phyloP scores from a whole-genome alignment of 768 basidiomycete genomes.

The Sistotremastrum niveocremeum region DNA sequence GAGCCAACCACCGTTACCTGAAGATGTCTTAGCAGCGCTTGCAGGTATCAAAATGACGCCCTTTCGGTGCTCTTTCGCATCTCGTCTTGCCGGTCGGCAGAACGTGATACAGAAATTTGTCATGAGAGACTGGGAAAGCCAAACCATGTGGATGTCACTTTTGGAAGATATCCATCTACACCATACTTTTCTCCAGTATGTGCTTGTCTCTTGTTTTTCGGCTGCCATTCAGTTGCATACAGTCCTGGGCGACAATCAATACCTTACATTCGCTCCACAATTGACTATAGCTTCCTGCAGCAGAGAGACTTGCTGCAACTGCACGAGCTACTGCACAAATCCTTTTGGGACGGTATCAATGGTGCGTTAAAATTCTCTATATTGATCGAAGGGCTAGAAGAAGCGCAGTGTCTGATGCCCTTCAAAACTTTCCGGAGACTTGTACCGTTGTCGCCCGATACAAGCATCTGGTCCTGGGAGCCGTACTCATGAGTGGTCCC shows the following conservation, averaged over 20 bases:
- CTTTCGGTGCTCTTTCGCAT: constrained; percentile 51
- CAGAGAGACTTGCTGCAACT: constrained; percentile 50
- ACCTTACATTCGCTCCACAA: constrained; percentile 32
- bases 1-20: constrained; percentile 2
- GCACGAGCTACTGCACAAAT: constrained; percentile 51
- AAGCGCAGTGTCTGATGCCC: constrained; percentile 48
- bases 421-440: constrained; percentile 53
- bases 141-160: constrained; percentile 59
- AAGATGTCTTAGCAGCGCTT: constrained; percentile 35
- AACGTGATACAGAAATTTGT: constrained; percentile 26
- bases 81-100: constrained; percentile 38
- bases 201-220: constrained; percentile 2
- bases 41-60: constrained; percentile 46
- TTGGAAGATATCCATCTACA: constrained; percentile 63
- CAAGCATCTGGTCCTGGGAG: constrained; percentile 57
- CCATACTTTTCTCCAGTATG: constrained; percentile 47
- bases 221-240: background rate
- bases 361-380: constrained; percentile 25
- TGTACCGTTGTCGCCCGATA: constrained; percentile 69
- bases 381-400: background rate
- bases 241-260: constrained; percentile 45
- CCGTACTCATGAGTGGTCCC: constrained; percentile 65
- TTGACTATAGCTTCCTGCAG: constrained; percentile 50
- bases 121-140: constrained; percentile 59
- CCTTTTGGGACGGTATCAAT: constrained; percentile 70